Percentiles rank a stretch among this genome's conserved stretches.
These are phyloP conservation scores for Boletales sp. DNA, from an alignment of 768 basidiomycete genomes.

Conservation along the genomic window DNA sequence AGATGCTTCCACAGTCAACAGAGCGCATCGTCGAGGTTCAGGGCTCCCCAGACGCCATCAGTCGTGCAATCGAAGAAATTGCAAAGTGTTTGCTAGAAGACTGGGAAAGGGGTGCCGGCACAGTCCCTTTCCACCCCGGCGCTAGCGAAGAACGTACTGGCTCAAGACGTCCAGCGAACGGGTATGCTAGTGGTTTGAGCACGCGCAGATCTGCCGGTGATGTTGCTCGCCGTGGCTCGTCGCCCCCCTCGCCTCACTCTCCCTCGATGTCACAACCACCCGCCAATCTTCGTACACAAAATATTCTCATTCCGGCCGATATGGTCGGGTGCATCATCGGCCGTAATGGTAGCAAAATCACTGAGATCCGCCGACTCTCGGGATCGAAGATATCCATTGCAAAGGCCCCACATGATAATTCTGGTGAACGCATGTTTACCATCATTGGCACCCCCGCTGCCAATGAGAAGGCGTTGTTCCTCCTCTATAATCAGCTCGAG, in stretches of 20 bases:
- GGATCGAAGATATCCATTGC: constrained; percentile 99
- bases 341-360: constrained; percentile 96
- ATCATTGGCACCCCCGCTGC: constrained; percentile 95
- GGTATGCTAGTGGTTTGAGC: constrained; percentile 45
- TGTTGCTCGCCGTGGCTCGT: constrained; percentile 40
- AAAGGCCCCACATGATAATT: constrained; percentile 98
- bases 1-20: constrained; percentile 98
- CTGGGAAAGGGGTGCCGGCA: constrained; percentile 92
- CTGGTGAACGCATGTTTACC: constrained; percentile 99
- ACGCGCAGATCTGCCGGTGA: constrained; percentile 70
- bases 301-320: constrained; percentile 98
- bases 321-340: constrained; percentile 99
- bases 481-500: constrained; percentile 95
- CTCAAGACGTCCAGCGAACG: constrained; percentile 49
- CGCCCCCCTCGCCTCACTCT: constrained; percentile 33
- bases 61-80: constrained; percentile 92
- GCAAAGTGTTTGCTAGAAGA: constrained; percentile 94
- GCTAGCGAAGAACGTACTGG: constrained; percentile 65
- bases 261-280: constrained; percentile 53
- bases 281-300: constrained; percentile 92
- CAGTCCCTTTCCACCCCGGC: constrained; percentile 94
- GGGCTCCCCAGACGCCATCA: constrained; percentile 88
- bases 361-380: constrained; percentile 96
- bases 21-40: constrained; percentile 99
- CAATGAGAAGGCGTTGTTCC: constrained; percentile 96